Evolutionary conservation across 371 early-diverging fungal species (phyloP).

Genomic region (Mucor lusitanicus): DNA sequence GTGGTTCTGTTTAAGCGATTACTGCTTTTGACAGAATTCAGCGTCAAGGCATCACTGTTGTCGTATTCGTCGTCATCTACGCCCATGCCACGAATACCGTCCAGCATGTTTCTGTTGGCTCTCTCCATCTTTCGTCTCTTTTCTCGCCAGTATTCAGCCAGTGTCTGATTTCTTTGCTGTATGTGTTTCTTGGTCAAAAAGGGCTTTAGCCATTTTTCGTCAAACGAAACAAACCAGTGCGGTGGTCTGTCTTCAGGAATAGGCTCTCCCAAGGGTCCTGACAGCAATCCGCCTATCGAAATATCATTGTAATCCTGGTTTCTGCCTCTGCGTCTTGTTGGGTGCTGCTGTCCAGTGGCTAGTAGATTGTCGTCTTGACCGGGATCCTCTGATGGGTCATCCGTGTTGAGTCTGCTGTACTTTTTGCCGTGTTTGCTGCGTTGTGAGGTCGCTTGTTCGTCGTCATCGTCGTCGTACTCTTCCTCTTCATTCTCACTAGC

Average conservation of each 20-base stretch:
- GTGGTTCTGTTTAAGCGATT: neutral
- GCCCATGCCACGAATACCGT: constrained; percentile 38
- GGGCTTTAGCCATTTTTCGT: constrained; percentile 79
- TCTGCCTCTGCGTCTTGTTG: constrained; percentile 17
- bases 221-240: constrained; percentile 88
- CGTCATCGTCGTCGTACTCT: constrained; percentile 52
- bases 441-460: constrained; percentile 6
- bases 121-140: constrained; percentile 52
- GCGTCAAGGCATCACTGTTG: constrained; percentile 32
- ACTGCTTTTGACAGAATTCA: constrained; percentile 31
- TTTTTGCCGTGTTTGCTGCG: neutral
- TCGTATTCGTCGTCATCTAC: constrained; percentile 28
- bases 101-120: constrained; percentile 43
- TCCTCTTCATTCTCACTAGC: constrained; percentile 61
- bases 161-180: constrained; percentile 45
- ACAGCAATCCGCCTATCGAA: constrained; percentile 43
- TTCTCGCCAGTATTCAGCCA: constrained; percentile 54
- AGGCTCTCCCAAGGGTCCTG: constrained; percentile 56
- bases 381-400: neutral
- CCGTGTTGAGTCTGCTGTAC: constrained; percentile 2
- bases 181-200: constrained; percentile 61
- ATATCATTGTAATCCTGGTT: constrained; percentile 29
- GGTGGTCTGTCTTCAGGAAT: constrained; percentile 55
- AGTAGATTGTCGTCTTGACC: constrained; percentile 32
- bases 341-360: constrained; percentile 18